Base-by-base conservation (phyloP, 1,284 basidiomycete genomes). In the Microbotryomycetes sp. region DNA sequence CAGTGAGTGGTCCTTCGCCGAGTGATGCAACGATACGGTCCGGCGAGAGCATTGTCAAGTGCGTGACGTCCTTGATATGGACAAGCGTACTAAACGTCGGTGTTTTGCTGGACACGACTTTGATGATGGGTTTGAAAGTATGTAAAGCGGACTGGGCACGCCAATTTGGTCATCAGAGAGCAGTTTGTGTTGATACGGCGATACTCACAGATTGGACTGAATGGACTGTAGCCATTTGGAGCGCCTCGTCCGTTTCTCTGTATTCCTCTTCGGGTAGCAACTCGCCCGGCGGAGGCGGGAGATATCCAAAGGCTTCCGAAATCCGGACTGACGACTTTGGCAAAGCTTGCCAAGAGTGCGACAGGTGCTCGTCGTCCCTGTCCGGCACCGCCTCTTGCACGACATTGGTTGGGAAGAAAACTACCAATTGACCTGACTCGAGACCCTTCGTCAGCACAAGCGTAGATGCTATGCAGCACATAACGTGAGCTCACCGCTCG, bases 401-500 rank as follows among this genome's bases (percentile, higher is more conserved):
- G 13, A 62, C 51, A 58, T 65, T 59, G 4, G 61, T 64, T 2
- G 67, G 62, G 49, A 63, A 66, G 57, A 67, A 67, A 26, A 65
- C 60, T 52, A 65, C 59, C 26, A 67, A 65, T 46, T 66, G 67
- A 6, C 66, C 62, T 64, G 45, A 47, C 16, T n/a, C n/a, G n/a
- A n/a, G n/a, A n/a, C n/a, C n/a, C n/a, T n/a, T n/a, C n/a, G n/a
- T n/a, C n/a, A n/a, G n/a, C n/a, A n/a, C n/a, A n/a, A n/a, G n/a
- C n/a, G n/a, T n/a, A n/a, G n/a, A n/a, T n/a, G n/a, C n/a, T n/a
- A n/a, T n/a, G n/a, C n/a, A n/a, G n/a, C n/a, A n/a, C n/a, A n/a
- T n/a, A n/a, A n/a, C n/a, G n/a, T n/a, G n/a, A n/a, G 66, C 76
- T 56, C 60, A 89, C 90, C 91, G 67, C 89, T 89, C 0, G 88